phyloP scores from a whole-genome alignment of 164 flowering plant genomes.

The Santalum album region DNA sequence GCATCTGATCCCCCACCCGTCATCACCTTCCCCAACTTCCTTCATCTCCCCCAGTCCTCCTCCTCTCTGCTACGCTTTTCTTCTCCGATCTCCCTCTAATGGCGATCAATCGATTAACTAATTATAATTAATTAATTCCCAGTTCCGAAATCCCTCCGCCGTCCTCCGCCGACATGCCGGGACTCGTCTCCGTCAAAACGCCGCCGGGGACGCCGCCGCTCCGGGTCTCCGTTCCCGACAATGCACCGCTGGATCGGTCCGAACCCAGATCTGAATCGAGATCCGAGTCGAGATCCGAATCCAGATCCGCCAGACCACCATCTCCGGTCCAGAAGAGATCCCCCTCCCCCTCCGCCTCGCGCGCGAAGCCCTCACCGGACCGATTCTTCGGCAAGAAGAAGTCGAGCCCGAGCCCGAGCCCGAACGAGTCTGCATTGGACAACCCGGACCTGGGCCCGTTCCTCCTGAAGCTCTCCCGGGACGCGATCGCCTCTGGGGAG shows the following conservation, averaged over 20 bases:
- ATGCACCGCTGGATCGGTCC: not conserved
- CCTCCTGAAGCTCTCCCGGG: slow-evolving; percentile 79
- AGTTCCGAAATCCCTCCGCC: not conserved
- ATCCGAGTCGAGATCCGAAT: slow-evolving; percentile 12
- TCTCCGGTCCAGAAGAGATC: slow-evolving; percentile 48
- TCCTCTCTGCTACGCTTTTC: too few relatives aligned
- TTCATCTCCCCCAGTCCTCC: too few relatives aligned
- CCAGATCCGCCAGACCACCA: slow-evolving; percentile 28
- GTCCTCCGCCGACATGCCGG: slow-evolving; percentile 35
- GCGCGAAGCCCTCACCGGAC: slow-evolving; percentile 41
- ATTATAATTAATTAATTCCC: too few relatives aligned
- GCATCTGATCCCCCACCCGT: too few relatives aligned
- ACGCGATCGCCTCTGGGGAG: slow-evolving; percentile 89
- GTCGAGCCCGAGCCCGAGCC: slow-evolving; percentile 1
- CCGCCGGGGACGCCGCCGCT: slow-evolving; percentile 57
- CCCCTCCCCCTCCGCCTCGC: slow-evolving; percentile 64
- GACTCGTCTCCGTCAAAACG: slow-evolving; percentile 63
- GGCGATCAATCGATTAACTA: too few relatives aligned
- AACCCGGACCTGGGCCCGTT: slow-evolving; percentile 99
- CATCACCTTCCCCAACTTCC: too few relatives aligned
- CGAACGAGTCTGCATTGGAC: slow-evolving; percentile 66
- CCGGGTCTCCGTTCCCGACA: slow-evolving; percentile 34
- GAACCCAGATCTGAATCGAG: slow-evolving; percentile 18
- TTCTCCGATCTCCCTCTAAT: too few relatives aligned
- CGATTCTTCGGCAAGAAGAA: not conserved